Percentiles rank a stretch among this genome's conserved stretches.
Conservation (phyloP, 148 eudicot genomes). For the Vaccinium corymbosum region DNA sequence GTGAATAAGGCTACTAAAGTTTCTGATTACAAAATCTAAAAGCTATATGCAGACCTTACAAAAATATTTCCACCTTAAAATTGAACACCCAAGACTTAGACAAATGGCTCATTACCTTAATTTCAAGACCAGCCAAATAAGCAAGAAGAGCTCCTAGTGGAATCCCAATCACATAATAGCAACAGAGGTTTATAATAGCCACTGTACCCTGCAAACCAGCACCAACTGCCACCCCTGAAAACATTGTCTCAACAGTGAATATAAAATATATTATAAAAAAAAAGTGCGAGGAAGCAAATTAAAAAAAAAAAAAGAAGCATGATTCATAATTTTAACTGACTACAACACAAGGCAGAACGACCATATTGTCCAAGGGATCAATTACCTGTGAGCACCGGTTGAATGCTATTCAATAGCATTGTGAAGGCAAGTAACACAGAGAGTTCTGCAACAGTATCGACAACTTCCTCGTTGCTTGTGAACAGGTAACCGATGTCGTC, state of each 20-base stretch:
- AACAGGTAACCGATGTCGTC: conserved; percentile 31
- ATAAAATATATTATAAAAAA: too few relatives aligned
- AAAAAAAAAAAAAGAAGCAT: background rate
- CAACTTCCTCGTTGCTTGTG: conserved; percentile 39
- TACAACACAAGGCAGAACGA: background rate
- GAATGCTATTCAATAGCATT: conserved; percentile 39
- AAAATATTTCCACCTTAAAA: background rate
- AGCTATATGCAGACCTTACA: background rate
- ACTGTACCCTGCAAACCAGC: conserved; percentile 51
- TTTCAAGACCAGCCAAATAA: conserved; percentile 37
- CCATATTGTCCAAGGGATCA: background rate
- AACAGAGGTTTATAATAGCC: conserved; percentile 43
- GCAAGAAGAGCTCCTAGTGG: conserved; percentile 51
- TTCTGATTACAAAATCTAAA: background rate
- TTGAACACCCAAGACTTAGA: background rate
- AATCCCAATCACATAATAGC: conserved; percentile 50
- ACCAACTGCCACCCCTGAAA: conserved; percentile 49
- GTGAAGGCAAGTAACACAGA: conserved; percentile 41
- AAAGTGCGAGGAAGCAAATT: background rate
- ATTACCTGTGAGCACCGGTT: conserved; percentile 48
- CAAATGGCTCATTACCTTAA: conserved; percentile 31
- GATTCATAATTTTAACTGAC: background rate
- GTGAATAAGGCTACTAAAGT: background rate
- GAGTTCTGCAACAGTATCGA: conserved; percentile 33
- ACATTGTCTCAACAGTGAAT: background rate